phyloP scores from a whole-genome alignment of 306 rosid species.

The Trifolium subterraneum region DNA sequence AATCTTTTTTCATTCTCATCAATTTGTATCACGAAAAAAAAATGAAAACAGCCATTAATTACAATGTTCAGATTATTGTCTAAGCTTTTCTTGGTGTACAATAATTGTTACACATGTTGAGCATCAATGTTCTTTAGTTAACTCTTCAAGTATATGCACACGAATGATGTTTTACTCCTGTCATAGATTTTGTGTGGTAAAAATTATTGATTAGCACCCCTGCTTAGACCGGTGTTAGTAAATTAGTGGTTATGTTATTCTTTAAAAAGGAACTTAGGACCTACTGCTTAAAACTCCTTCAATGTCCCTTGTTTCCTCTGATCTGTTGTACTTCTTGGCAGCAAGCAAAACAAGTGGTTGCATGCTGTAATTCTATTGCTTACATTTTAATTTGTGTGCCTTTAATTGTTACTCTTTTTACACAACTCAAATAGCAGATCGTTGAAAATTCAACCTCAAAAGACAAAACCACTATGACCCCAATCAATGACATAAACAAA shows the following conservation, averaged over 20 bases:
- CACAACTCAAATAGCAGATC: no score
- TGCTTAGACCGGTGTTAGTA: no score
- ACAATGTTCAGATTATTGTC: no score
- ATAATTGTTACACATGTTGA: no score
- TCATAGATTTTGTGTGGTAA: not conserved
- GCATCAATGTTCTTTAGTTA: not conserved
- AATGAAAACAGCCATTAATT: not conserved
- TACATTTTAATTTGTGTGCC: not conserved
- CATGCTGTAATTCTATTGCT: slow-evolving; percentile 25
- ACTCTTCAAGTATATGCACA: not conserved
- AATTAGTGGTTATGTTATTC: no score
- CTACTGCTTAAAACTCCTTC: no score
- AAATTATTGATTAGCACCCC: not conserved
- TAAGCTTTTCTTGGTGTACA: no score
- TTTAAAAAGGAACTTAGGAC: no score
- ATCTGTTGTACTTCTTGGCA: not conserved
- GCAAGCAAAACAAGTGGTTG: not conserved
- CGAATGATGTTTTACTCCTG: not conserved
- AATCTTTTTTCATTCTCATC: not conserved
- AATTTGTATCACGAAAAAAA: not conserved
- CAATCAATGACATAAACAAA: not conserved
- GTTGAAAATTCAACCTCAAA: no score
- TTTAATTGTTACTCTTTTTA: not conserved
- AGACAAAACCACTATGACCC: no score
- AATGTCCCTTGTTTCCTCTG: no score